A percentile compares a stretch with the other conserved stretches of the same genome.
Conservation (phyloP, 768 basidiomycete genomes). For the Russula brevipes region DNA sequence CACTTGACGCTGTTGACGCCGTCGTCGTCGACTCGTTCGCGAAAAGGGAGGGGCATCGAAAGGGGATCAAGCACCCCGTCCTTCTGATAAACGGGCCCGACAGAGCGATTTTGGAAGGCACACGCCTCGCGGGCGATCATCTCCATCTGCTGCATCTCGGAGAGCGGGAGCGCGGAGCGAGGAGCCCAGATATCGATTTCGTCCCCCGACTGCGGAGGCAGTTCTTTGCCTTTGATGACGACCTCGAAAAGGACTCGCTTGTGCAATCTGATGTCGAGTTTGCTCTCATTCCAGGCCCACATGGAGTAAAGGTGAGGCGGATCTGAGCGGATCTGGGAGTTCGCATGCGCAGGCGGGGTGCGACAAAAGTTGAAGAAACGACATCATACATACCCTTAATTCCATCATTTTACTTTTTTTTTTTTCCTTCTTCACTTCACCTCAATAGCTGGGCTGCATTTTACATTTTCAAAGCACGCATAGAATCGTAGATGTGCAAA, state of each 20-base stretch:
- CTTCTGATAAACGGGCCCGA: background rate
- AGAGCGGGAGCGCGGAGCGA: background rate
- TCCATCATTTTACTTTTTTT: background rate
- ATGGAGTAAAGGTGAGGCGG: background rate
- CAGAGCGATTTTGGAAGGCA: background rate
- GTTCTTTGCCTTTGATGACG: background rate
- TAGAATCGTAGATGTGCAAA: background rate
- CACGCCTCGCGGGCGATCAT: background rate
- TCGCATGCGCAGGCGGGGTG: background rate
- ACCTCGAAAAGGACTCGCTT: background rate
- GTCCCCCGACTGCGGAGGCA: background rate
- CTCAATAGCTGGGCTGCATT: background rate
- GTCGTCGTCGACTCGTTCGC: background rate
- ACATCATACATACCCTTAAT: background rate
- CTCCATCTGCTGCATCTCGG: no score
- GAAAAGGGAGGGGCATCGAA: background rate
- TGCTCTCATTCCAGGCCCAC: conserved; percentile 9
- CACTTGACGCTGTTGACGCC: background rate
- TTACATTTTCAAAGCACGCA: background rate
- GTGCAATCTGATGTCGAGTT: background rate
- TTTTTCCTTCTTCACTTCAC: no score
- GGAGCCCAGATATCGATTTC: background rate
- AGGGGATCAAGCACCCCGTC: background rate
- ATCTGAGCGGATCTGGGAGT: background rate
- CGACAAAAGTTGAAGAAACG: background rate